Conservation (phyloP, 2,329 filamentous ascomycete genomes). For the Cercospora sp. region DNA sequence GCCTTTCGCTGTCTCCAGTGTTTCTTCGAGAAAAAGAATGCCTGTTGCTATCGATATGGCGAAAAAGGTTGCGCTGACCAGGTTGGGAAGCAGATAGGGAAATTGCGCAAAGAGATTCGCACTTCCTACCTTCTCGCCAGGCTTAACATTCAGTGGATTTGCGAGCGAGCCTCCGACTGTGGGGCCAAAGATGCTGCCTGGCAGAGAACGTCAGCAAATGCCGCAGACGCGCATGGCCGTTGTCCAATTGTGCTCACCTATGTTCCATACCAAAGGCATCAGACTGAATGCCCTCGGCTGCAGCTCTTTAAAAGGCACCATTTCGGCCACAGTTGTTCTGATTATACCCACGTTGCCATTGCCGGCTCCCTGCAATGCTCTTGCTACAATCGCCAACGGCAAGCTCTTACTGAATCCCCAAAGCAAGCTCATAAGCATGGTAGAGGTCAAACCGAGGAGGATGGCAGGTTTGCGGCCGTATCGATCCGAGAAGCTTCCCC, state of each 20-base stretch:
- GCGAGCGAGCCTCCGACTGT: conserved; percentile 84
- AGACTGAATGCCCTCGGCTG: conserved; percentile 88
- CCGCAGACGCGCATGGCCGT: background rate
- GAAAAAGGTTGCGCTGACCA: conserved; percentile 76
- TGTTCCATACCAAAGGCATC: conserved; percentile 88
- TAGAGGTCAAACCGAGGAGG: conserved; percentile 69
- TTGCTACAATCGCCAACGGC: conserved; percentile 73
- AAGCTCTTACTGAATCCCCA: conserved; percentile 83
- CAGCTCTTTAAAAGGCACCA: conserved; percentile 82
- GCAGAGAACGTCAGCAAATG: background rate
- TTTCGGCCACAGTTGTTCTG: conserved; percentile 78
- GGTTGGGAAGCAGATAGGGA: conserved; percentile 81
- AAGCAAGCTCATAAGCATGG: conserved; percentile 76
- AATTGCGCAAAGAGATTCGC: conserved; percentile 71
- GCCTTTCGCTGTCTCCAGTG: conserved; percentile 69
- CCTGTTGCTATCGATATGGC: conserved; percentile 72
- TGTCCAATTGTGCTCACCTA: conserved; percentile 50
- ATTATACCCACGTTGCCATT: conserved; percentile 89
- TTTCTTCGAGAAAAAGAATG: conserved; percentile 81
- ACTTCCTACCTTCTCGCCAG: conserved; percentile 44
- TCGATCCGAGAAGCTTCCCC: conserved; percentile 77
- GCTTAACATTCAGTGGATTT: conserved; percentile 73
- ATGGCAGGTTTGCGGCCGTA: conserved; percentile 83
- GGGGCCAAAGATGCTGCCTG: conserved; percentile 77
- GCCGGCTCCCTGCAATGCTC: conserved; percentile 75